These are phyloP conservation scores for Crucibulum cyathiforme DNA, from an alignment of 1,284 basidiomycete species.

Conservation along the genomic window DNA sequence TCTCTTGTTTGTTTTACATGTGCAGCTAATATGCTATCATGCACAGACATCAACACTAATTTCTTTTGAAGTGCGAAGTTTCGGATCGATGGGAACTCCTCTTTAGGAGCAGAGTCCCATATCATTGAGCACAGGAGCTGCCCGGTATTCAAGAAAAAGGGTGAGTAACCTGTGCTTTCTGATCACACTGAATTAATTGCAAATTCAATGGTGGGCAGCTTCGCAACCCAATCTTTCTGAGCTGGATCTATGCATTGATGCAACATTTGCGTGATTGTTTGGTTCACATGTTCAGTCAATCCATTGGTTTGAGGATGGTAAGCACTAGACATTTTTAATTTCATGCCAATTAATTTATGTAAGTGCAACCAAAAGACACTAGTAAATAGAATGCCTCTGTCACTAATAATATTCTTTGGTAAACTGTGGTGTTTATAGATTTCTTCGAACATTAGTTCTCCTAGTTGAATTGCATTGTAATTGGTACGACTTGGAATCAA, in stretches of 20 bases:
- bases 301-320: conserved; percentile 47
- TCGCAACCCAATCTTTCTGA: conserved; percentile 26
- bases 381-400: conserved; percentile 48
- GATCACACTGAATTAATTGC: conserved; percentile 31
- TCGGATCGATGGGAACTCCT: conserved; percentile 23
- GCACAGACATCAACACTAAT: conserved; percentile 16
- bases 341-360: conserved; percentile 24
- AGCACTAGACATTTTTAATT: conserved; percentile 41
- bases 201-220: conserved; percentile 25
- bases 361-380: conserved; percentile 46
- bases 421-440: conserved; percentile 46
- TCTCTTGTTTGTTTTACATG: too few species aligned
- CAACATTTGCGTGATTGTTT: conserved; percentile 18
- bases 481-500: conserved; percentile 31
- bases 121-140: conserved; percentile 34
- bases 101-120: conserved; percentile 19
- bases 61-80: conserved; percentile 29
- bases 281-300: not conserved
- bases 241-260: conserved; percentile 10
- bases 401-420: conserved; percentile 42
- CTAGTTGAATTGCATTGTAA: conserved; percentile 38
- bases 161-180: conserved; percentile 38
- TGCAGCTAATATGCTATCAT: too few species aligned
- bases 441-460: conserved; percentile 39
- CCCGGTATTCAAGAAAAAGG: conserved; percentile 28